Conservation (phyloP, 129 eudicot species). For the Pittosporum tobira region DNA sequence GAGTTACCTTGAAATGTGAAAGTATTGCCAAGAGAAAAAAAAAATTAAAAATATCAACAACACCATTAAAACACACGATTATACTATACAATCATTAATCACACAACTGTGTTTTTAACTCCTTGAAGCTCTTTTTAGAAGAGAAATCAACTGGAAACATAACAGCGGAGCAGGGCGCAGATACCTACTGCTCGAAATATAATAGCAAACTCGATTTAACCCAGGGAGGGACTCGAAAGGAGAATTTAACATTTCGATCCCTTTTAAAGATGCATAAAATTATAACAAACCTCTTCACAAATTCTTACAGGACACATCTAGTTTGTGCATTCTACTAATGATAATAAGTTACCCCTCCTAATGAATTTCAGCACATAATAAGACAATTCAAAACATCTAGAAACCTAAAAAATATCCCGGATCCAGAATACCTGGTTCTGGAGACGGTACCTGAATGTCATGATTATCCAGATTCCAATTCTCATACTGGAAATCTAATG, state of each 20-base stretch:
- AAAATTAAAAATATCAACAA: no score
- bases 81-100: no score
- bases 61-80: no score
- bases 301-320: not conserved
- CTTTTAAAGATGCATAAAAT: not conserved
- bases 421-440: conserved; percentile 33
- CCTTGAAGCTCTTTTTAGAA: no score
- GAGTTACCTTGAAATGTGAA: no score
- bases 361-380: no score
- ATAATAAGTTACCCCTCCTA: not conserved
- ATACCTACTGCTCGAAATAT: no score
- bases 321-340: not conserved
- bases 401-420: conserved; percentile 42
- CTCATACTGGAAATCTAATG: conserved; percentile 27
- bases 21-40: no score
- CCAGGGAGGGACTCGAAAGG: not conserved
- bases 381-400: not conserved
- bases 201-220: not conserved
- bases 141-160: no score
- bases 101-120: no score
- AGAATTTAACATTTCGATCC: no score
- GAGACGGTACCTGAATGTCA: conserved; percentile 21
- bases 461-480: conserved; percentile 33
- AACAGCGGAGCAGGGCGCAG: no score
- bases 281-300: not conserved